phyloP scores from a whole-genome alignment of 2,329 filamentous ascomycete genomes.

The Neoscytalidium dimidiatum region DNA sequence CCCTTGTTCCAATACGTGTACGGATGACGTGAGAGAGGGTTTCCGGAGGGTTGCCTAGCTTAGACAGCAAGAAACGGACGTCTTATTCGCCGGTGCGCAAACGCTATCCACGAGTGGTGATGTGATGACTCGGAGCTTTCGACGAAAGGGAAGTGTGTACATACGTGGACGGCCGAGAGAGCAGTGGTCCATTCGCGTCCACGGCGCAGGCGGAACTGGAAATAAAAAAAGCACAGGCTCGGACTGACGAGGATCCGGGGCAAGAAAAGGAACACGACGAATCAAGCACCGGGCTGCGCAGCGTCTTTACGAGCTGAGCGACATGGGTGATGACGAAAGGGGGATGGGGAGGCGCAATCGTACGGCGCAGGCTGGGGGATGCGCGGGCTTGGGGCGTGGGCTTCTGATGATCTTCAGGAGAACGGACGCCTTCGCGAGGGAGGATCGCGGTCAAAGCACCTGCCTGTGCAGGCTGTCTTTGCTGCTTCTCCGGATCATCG shows the following conservation, averaged over 20 bases:
- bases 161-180: not conserved
- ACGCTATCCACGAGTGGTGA: not conserved
- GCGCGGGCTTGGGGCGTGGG: not conserved
- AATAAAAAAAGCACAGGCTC: not conserved
- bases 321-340: not conserved
- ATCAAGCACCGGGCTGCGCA: not conserved
- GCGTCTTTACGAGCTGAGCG: not conserved
- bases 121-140: not conserved
- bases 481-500: conserved; percentile 5
- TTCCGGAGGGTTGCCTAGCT: not conserved
- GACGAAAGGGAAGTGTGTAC: not conserved
- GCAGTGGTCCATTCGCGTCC: not conserved
- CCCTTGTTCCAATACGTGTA: conserved; percentile 5
- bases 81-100: not conserved
- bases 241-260: conserved; percentile 9
- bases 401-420: conserved; percentile 13
- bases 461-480: not conserved
- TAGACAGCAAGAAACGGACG: not conserved
- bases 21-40: conserved; percentile 1
- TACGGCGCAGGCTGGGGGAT: not conserved
- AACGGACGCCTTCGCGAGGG: not conserved
- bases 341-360: not conserved
- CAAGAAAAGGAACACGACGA: not conserved
- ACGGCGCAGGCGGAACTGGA: not conserved
- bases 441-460: not conserved